These are phyloP conservation scores for Discostella pseudostelligera DNA, from an alignment of 108 stramenopile genomes.

Conservation along the genomic window DNA sequence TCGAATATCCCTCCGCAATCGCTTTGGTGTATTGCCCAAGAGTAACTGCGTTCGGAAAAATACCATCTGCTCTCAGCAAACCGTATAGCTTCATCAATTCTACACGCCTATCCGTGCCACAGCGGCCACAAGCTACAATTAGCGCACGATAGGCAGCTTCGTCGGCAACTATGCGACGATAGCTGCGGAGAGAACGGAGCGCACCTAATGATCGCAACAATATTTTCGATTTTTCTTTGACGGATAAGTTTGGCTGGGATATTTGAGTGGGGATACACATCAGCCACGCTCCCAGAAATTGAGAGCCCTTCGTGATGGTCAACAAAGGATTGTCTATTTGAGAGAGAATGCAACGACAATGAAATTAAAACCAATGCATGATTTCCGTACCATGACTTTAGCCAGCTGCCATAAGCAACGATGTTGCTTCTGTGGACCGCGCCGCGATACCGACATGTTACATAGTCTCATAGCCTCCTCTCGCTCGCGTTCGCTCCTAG, in stretches of 20 bases:
- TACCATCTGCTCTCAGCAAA: slow-evolving; percentile 75
- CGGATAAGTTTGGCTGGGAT: slow-evolving; percentile 51
- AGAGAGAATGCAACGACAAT: not conserved
- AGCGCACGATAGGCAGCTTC: slow-evolving; percentile 84
- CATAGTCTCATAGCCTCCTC: slow-evolving; percentile 68
- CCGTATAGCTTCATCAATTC: slow-evolving; percentile 83
- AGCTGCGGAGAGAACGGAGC: slow-evolving; percentile 65
- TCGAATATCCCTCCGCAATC: slow-evolving; percentile 87
- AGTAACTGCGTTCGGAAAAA: slow-evolving; percentile 83
- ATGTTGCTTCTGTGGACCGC: slow-evolving; percentile 72
- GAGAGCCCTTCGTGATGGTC: slow-evolving; percentile 53
- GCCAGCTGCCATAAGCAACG: slow-evolving; percentile 85
- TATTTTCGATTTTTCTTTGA: slow-evolving; percentile 66
- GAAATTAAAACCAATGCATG: not conserved
- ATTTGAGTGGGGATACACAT: slow-evolving; percentile 76
- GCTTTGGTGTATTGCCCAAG: slow-evolving; percentile 85
- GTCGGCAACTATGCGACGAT: slow-evolving; percentile 76
- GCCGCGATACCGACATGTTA: slow-evolving; percentile 58
- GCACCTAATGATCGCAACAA: slow-evolving; percentile 82
- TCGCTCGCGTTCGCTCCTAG: slow-evolving; percentile 70
- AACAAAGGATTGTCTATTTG: slow-evolving; percentile 5
- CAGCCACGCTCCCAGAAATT: slow-evolving; percentile 78
- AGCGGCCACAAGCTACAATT: slow-evolving; percentile 83
- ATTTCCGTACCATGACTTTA: slow-evolving; percentile 73
- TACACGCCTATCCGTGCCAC: slow-evolving; percentile 62